Evolutionary conservation across 306 rosid species (phyloP).

Genomic region (Vachellia collinsii): DNA sequence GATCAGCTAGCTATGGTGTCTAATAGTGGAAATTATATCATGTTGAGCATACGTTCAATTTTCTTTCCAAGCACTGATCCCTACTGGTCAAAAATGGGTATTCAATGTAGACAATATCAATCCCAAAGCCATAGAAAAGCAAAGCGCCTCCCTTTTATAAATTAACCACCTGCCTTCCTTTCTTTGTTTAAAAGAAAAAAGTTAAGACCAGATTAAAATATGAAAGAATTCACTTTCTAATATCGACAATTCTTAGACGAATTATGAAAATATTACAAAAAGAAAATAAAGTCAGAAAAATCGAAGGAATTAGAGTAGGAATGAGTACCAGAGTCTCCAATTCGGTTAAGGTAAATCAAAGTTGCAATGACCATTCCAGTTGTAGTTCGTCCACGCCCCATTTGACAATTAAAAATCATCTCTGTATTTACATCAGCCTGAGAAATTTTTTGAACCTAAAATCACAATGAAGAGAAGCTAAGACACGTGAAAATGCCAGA

Average conservation of each 20-base stretch:
- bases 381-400: constrained; percentile 96
- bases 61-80: background rate
- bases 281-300: constrained; percentile 31
- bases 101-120: background rate
- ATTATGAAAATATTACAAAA: background rate
- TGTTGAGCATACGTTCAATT: background rate
- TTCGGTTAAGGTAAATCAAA: constrained; percentile 78
- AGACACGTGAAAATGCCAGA: constrained; percentile 28
- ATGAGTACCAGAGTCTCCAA: constrained; percentile 77
- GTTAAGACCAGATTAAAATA: background rate
- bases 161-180: background rate
- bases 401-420: constrained; percentile 92
- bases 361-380: constrained; percentile 98
- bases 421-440: constrained; percentile 72
- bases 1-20: background rate
- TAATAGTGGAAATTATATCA: background rate
- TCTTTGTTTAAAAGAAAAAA: background rate
- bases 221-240: constrained; percentile 10
- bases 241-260: background rate
- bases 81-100: background rate
- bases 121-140: constrained; percentile 4
- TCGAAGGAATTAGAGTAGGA: constrained; percentile 5
- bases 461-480: constrained; percentile 43
- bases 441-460: constrained; percentile 82
- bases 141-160: background rate